phyloP scores from a whole-genome alignment of 1,139 yeast species.

The Saccharomyces hybrid region DNA sequence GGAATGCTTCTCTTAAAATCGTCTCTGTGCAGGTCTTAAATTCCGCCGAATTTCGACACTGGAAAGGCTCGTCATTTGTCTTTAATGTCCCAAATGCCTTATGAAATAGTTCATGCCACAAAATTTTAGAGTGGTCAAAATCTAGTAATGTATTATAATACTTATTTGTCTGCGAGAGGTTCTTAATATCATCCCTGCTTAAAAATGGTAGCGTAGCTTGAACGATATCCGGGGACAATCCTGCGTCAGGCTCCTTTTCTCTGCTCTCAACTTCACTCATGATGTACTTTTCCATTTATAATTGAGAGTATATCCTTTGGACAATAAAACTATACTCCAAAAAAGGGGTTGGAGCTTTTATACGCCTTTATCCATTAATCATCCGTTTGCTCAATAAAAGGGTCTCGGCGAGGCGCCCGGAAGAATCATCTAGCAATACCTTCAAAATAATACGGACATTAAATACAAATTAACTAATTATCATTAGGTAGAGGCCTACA shows the following conservation, averaged over 20 bases:
- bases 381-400: neutral
- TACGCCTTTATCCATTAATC: neutral
- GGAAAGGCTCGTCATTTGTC: slow-evolving; percentile 38
- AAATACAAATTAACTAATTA: neutral
- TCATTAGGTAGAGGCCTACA: neutral
- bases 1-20: slow-evolving; percentile 24
- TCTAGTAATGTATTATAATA: slow-evolving; percentile 29
- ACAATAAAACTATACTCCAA: neutral
- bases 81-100: slow-evolving; percentile 41
- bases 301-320: neutral
- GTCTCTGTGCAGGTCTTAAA: slow-evolving; percentile 28
- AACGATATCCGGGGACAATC: slow-evolving; percentile 29
- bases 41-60: slow-evolving; percentile 16
- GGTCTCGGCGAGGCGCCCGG: neutral
- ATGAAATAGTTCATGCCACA: slow-evolving; percentile 43
- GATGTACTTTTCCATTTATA: neutral
- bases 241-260: slow-evolving; percentile 2
- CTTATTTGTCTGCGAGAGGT: slow-evolving; percentile 40
- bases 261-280: neutral
- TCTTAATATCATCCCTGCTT: slow-evolving; percentile 40
- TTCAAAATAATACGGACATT: neutral
- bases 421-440: neutral
- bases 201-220: slow-evolving; percentile 31
- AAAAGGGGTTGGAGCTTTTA: slow-evolving; percentile 1
- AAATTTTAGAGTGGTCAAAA: slow-evolving; percentile 33